A percentile compares a stretch with the other conserved stretches of the same genome.
Conservation (phyloP, 2,329 filamentous ascomycete genomes). For the Harringtonia aguacate region DNA sequence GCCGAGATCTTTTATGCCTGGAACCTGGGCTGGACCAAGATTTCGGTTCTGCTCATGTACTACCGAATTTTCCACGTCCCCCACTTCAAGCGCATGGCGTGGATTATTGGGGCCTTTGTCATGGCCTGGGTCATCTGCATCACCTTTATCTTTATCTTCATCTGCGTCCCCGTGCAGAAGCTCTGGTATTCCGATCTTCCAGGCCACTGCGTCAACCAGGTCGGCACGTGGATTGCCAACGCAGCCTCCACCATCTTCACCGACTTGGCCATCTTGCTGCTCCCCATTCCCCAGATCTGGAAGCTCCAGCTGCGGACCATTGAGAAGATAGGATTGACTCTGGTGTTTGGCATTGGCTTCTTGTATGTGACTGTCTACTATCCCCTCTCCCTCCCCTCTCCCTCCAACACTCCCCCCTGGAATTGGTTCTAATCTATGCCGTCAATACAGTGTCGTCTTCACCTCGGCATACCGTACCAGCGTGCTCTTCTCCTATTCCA, state of each 20-base stretch:
- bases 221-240: constrained; percentile 39
- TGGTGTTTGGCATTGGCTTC: constrained; percentile 32
- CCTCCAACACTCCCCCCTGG: too few species aligned
- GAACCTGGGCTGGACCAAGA: constrained; percentile 37
- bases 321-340: constrained; percentile 31
- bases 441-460: constrained; percentile 28
- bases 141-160: constrained; percentile 39
- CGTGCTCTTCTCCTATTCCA: constrained; percentile 32
- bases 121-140: constrained; percentile 36
- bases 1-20: constrained; percentile 37
- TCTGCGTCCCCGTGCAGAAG: constrained; percentile 38
- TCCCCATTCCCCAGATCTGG: constrained; percentile 36
- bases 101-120: constrained; percentile 28
- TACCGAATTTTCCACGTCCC: constrained; percentile 37
- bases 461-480: constrained; percentile 36
- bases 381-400: too few species aligned
- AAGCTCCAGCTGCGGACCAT: constrained; percentile 26
- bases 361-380: constrained; percentile 24
- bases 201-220: constrained; percentile 36
- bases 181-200: constrained; percentile 34
- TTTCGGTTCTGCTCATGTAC: constrained; percentile 40
- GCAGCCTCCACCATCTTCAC: constrained; percentile 34
- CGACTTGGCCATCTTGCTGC: constrained; percentile 31
- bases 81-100: constrained; percentile 30
- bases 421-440: too few species aligned